These are phyloP conservation scores for Wickerhamiella qilinensis DNA, from an alignment of 805 yeast genomes.

Conservation along the genomic window DNA sequence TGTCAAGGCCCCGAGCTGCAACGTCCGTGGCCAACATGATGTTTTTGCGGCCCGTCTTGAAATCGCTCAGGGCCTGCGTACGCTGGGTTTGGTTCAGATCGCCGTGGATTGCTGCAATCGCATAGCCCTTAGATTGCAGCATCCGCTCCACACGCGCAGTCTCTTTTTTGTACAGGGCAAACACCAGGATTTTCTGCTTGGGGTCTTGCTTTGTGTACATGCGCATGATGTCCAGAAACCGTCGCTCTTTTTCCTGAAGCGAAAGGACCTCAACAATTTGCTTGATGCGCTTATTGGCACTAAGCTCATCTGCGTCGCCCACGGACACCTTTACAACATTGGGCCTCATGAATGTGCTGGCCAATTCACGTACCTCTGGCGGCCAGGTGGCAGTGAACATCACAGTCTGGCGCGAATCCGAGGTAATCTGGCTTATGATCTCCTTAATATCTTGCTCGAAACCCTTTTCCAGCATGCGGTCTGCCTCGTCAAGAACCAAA, in stretches of 20 bases:
- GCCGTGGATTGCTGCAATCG: conserved; percentile 90
- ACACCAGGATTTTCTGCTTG: conserved; percentile 66
- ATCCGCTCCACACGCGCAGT: conserved; percentile 79
- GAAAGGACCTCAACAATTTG: conserved; percentile 91
- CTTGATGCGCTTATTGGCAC: conserved; percentile 86
- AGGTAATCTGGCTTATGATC: conserved; percentile 47
- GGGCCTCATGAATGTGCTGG: conserved; percentile 60
- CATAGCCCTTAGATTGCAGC: conserved; percentile 54
- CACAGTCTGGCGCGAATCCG: conserved; percentile 60
- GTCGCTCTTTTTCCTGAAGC: conserved; percentile 61
- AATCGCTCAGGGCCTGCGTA: conserved; percentile 68
- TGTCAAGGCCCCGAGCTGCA: conserved; percentile 95
- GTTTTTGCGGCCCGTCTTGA: conserved; percentile 63
- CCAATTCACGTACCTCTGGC: conserved; percentile 89
- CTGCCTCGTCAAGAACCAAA: conserved; percentile 92
- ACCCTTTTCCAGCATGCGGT: conserved; percentile 96
- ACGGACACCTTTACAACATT: conserved; percentile 78
- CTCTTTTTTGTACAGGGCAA: conserved; percentile 93
- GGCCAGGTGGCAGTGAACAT: conserved; percentile 99
- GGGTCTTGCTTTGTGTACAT: conserved; percentile 42
- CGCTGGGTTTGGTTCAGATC: conserved; percentile 87
- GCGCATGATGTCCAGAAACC: conserved; percentile 51
- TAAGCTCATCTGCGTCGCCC: conserved; percentile 85
- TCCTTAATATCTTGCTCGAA: conserved; percentile 90
- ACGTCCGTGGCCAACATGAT: conserved; percentile 92